These are phyloP conservation scores for Yamadazyma membranifaciens DNA, from an alignment of 1,139 yeast species.

Conservation along the genomic window DNA sequence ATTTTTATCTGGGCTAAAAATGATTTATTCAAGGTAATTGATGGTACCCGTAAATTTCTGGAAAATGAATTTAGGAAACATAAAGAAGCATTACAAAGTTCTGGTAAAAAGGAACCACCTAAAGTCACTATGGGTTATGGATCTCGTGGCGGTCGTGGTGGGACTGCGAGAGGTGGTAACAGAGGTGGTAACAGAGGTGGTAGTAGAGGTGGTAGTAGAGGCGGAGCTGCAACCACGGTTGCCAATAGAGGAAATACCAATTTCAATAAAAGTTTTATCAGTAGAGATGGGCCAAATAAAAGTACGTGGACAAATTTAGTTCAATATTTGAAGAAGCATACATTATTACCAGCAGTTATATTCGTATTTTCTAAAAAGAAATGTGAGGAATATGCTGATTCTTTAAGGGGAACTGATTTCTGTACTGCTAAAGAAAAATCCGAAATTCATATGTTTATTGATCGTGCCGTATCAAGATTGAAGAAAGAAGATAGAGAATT, in stretches of 20 bases:
- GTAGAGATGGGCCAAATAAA: constrained; percentile 71
- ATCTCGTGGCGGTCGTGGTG: constrained; percentile 46
- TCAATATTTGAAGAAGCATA: constrained; percentile 64
- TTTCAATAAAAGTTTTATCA: constrained; percentile 30
- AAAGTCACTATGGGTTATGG: constrained; percentile 41
- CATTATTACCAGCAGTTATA: constrained; percentile 82
- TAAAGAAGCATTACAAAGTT: constrained; percentile 47
- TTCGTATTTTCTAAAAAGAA: constrained; percentile 92
- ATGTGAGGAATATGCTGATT: constrained; percentile 90
- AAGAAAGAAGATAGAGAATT: constrained; percentile 89
- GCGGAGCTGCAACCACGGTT: constrained; percentile 36
- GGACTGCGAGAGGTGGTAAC: constrained; percentile 43
- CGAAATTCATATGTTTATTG: constrained; percentile 89
- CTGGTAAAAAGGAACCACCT: constrained; percentile 33
- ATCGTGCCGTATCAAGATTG: constrained; percentile 81
- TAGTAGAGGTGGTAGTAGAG: constrained; percentile 42
- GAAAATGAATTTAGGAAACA: constrained; percentile 66
- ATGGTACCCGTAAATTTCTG: constrained; percentile 65
- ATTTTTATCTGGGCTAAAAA: constrained; percentile 78
- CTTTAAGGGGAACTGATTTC: constrained; percentile 71
- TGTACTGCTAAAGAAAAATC: constrained; percentile 82
- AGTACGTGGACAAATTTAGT: constrained; percentile 76
- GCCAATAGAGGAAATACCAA: constrained; percentile 33
- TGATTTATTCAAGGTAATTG: constrained; percentile 68
- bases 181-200: constrained; percentile 31